Base-by-base conservation (phyloP, 116 monocot species). In the Thalassia testudinum region DNA sequence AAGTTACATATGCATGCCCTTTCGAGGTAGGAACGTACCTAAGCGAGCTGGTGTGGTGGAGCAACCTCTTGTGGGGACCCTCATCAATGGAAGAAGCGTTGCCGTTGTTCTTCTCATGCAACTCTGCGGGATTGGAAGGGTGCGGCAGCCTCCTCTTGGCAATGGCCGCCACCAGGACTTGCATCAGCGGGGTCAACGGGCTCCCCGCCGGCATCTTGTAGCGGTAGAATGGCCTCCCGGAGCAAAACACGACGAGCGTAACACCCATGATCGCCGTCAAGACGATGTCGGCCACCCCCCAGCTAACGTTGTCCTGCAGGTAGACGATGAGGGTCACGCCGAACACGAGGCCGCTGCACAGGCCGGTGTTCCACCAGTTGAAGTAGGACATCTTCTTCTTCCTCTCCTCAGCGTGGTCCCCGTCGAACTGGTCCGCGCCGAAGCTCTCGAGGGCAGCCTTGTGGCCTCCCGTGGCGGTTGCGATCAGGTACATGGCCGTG, bases 351-450 rank as follows among this genome's bases (percentile, higher is more conserved):
- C 85, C 85, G 27, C 57, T 16, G 54, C 85, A 78, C 12, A 91
- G 59, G 43, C 70, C 73, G 21, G 70, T 71, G 63, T 76, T 91
- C 91, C 91, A 91, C 91, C 91, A 85, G 68, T 91, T 91, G 74
- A 91, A 91, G 74, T 70, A 91, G 4, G 91, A 91, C 78, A 85
- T 78, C 78, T 91, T 91, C 59, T 75, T 52, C 69, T 50, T 81
- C 50, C 76, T 59, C 72, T 91, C 85, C 22, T 12, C 54, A 0
- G 44, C 24, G 43, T 78, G 68, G 58, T 77, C 65, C n/a, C 75
- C 80, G 37, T 91, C 91, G 57, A 91, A 91, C 47, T 91, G 81
- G 51, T 85, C 82, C 18, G 91, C 91, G 0, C 91, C 91, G 53
- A 91, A 91, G 73, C 91, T 91, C 69, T 91, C 73, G 20, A 81